Evolutionary conservation across 1,139 yeast genomes (phyloP), one percentile per base, ranked within the genome.

Genomic region (Taphrina wiesneri): DNA sequence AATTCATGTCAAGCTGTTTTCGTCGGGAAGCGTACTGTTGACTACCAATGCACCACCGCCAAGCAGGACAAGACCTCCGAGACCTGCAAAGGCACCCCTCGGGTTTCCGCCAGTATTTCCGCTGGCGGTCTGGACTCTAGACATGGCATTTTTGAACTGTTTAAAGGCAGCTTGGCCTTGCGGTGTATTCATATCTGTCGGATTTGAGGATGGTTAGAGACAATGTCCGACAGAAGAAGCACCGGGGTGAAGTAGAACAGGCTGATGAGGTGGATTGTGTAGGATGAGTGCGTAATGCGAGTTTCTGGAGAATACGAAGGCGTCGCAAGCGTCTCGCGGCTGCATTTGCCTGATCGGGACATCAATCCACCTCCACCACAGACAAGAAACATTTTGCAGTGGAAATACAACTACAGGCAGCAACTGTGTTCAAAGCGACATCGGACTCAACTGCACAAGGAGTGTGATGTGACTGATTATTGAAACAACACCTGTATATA

Each of bases 101-200:
- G 59, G 59, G 6, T 23, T 34, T 6, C 54, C 61, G 26, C 57
- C 57, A 9, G 56, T 56, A 23, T 41, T 43, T 23, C 59, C 65
- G 25, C 64, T 57, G 19, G 64, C 64, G n/a, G 64, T 51, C 52
- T 49, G 56, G 23, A 60, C 64, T 17, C 36, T 49, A 21, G 56
- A 53, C 64, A 60, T 60, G 51, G 64, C 64, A 60, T 60, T 60
- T 19, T 45, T 51, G 45, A 60, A 60, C 52, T 60, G 64, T 57
- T 60, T 60, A 52, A 60, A 60, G 43, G 64, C 64, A 17, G 64
- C 64, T 19, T 51, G 56, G 26, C 64, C 64, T 17, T 60, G 64
- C 21, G 64, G 64, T 26, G 64, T 26, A 23, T 60, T 60, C 64
- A 60, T 60, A 13, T n/a, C 30, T 19, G 11, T 7, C 2, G 15